Evolutionary conservation across 495 filamentous ascomycete genomes (phyloP), one percentile per base, ranked within the genome.

Genomic region (Penicillium cosmopolitanum): DNA sequence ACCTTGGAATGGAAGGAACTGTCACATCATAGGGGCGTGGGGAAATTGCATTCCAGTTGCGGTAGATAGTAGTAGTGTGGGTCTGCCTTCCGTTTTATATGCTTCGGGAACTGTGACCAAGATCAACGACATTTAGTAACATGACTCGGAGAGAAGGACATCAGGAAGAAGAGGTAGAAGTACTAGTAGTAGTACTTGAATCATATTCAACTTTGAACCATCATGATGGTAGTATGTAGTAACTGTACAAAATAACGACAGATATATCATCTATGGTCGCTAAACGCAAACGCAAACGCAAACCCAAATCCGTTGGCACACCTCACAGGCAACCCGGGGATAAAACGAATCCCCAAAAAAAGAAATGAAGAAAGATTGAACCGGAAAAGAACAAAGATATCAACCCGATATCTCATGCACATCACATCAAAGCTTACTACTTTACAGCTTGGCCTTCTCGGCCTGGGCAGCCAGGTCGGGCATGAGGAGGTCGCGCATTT

Each of bases 401-500:
- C 44, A 34, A 61, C 33, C 19, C 3, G 35, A 11, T 57, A 51
- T 55, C n/a, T 40, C 44, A 52, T 33, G 61, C 42, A 55, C n/a
- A 13, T 23, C 42, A 51, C 15, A 63, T 51, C n/a, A 34, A 56
- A 15, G 36, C 56, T 12, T 38, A 31, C 4, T 28, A 28, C 28
- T 31, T 61, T 80, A 98, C 64, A 98, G 75, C 85, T 97, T 97
- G 16, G 95, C 87, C 84, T 97, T 97, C 72, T 80, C 78, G 47
- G 64, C 23, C 65, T 90, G 86, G 52, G 85, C 79, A 64, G 92
- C 88, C 44, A 95, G 68, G 34, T 92, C 93, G 13, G 91, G 90
- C 72, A 93, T 76, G 72, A 99, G 80, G 56, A 99, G 69, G 71
- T 97, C 94, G 63, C 95, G 83, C 66, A 98, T 84, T 57, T 99